Evolutionary conservation across 2,329 filamentous ascomycete species (phyloP), one percentile per base, ranked within the genome.

Genomic region (Fonsecaea erecta): DNA sequence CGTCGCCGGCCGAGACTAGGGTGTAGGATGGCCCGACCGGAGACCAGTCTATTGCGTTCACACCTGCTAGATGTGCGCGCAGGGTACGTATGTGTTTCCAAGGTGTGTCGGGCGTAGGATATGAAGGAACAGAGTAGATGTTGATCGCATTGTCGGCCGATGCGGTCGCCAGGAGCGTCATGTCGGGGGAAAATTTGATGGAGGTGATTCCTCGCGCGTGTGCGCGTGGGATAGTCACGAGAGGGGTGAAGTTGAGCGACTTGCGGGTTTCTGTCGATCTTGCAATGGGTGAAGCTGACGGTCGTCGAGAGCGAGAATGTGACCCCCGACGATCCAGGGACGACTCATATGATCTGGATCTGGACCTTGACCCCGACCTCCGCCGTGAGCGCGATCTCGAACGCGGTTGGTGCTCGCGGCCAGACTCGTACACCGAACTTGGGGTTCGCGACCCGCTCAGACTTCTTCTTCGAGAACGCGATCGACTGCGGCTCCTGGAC

Each of bases 41-140:
- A 65, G 90, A 90, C 95, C 95, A 99, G n/a, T 93, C 89, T 54
- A 99, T 85, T 43, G 93, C 94, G 34, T 91, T 96, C 18, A 99
- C 88, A 66, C 95, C 95, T 0, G 94, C 93, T 75, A 97, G 86
- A 79, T 99, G 95, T 6, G 93, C 95, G 73, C 97, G 91, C 26
- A 99, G 86, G 0, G 92, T 97, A 73, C 97, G 91, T 75, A 94
- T 87, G 67, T 95, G 88, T 62, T 84, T 85, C 0, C 90, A 93
- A 0, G 79, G 77, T 0, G 91, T 88, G 93, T 88, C 93, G 58
- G 54, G 40, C 7, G 52, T 55, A 11, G 61, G 60, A 28, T 64
- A 40, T 1, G 65, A 30, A n/a, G 66, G 70, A 11, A 71, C 66
- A 3, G 68, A 65, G 62, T 95, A 99, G 65, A 98, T 88, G 77